These are phyloP conservation scores for Brassica rapa DNA, from an alignment of 345 rosid species.

Conservation along the genomic window DNA sequence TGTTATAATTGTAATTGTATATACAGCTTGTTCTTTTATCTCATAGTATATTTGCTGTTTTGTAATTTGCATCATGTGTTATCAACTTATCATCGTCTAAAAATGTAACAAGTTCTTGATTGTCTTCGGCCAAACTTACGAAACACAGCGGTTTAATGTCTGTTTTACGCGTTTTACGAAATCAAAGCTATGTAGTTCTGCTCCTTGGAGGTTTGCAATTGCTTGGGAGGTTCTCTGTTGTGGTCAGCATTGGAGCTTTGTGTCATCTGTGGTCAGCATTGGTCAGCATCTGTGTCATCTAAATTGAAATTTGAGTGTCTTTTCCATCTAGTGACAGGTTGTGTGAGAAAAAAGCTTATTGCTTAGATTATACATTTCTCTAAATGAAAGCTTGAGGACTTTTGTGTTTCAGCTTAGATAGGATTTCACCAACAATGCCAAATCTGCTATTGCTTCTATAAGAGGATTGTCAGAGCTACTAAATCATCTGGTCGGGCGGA, in stretches of 20 bases:
- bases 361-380: background rate
- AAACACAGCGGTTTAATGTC: background rate
- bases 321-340: too few species aligned
- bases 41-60: background rate
- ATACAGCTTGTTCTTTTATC: slow-evolving; percentile 14
- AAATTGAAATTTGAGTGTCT: too few species aligned
- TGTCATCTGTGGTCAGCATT: too few species aligned
- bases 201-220: background rate
- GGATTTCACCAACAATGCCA: slow-evolving; percentile 76
- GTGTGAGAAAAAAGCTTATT: too few species aligned
- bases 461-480: slow-evolving; percentile 1
- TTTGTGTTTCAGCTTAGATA: slow-evolving; percentile 55
- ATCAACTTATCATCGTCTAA: background rate
- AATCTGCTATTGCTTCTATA: slow-evolving; percentile 37
- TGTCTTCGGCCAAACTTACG: background rate
- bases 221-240: background rate
- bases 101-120: background rate
- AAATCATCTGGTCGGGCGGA: slow-evolving; percentile 70
- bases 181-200: background rate
- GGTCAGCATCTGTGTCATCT: too few species aligned
- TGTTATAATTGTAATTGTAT: slow-evolving; percentile 15
- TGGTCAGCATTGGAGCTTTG: too few species aligned
- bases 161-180: background rate
- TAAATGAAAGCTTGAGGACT: too few species aligned
- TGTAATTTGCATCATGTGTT: background rate